Evolutionary conservation across 768 basidiomycete species (phyloP).

Genomic region (Lentinula aciculospora): DNA sequence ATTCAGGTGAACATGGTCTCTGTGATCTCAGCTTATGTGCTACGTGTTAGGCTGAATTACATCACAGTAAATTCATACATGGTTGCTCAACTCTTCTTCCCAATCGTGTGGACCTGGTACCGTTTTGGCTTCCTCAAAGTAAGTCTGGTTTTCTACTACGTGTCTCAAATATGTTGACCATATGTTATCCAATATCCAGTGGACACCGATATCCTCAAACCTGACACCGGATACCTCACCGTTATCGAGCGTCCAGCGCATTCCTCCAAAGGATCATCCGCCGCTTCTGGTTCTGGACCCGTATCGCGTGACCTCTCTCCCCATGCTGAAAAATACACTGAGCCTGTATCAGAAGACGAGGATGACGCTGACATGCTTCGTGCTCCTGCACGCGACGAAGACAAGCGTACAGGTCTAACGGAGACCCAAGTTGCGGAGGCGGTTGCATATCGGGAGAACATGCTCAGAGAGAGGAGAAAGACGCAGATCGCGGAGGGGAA

Average conservation of each 20-base stretch:
- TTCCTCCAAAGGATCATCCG: conserved; percentile 31
- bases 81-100: conserved; percentile 93
- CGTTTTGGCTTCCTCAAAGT: conserved; percentile 99
- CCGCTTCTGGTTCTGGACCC: conserved; percentile 34
- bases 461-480: conserved; percentile 48
- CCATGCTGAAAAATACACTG: conserved; percentile 51
- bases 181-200: conserved; percentile 55
- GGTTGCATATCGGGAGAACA: conserved; percentile 78
- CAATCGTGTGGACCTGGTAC: conserved; percentile 89
- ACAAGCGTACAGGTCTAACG: conserved; percentile 71
- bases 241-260: conserved; percentile 69
- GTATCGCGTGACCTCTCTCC: conserved; percentile 31
- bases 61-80: conserved; percentile 83
- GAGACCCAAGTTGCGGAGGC: conserved; percentile 77
- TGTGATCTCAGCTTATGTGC: no score
- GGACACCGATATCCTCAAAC: conserved; percentile 95
- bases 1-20: conserved; percentile 59
- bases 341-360: conserved; percentile 94
- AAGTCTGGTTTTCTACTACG: conserved; percentile 20
- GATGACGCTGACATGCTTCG: conserved; percentile 74
- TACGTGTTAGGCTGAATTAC: conserved; percentile 4
- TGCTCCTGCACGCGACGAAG: conserved; percentile 75
- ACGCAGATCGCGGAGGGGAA: conserved; percentile 11
- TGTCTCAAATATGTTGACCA: no score
- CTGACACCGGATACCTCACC: conserved; percentile 70